A percentile compares a stretch with the other conserved stretches of the same genome.
Conservation (phyloP, 225 moss, liverwort and hornwort genomes). For the Rhytidiadelphus loreus region DNA sequence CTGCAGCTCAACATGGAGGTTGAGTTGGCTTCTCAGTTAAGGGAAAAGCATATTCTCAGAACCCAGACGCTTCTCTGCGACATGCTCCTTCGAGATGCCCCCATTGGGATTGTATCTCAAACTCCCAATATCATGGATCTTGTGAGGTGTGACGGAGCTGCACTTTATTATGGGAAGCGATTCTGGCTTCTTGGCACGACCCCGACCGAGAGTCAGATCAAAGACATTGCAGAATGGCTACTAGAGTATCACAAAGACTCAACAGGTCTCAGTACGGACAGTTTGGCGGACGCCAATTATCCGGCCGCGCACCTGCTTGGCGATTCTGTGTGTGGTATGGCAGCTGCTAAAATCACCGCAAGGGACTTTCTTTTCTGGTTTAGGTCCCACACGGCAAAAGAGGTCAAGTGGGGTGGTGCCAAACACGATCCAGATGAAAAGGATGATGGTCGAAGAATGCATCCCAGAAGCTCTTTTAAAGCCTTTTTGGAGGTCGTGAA, state of each 20-base stretch:
- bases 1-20: conserved; percentile 54
- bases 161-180: conserved; percentile 42
- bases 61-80: conserved; percentile 54
- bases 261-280: conserved; percentile 45
- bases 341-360: conserved; percentile 46
- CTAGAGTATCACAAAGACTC: conserved; percentile 48
- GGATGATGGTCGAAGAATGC: conserved; percentile 45
- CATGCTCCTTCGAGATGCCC: conserved; percentile 53
- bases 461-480: conserved; percentile 46
- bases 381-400: conserved; percentile 46
- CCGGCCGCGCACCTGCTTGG: conserved; percentile 32
- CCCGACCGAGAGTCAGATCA: conserved; percentile 40
- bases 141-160: conserved; percentile 44
- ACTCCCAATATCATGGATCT: conserved; percentile 50
- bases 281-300: conserved; percentile 41
- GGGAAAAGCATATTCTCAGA: conserved; percentile 44
- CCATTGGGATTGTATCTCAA: conserved; percentile 46
- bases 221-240: conserved; percentile 41
- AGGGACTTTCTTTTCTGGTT: conserved; percentile 51
- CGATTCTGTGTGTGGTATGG: conserved; percentile 48
- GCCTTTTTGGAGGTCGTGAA: conserved; percentile 50
- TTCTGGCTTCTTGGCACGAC: conserved; percentile 47
- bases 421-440: conserved; percentile 39
- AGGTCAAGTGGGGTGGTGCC: conserved; percentile 51
- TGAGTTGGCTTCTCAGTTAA: conserved; percentile 40